Percentiles rank a stretch among this genome's conserved stretches.
Conservation (phyloP, 768 basidiomycete species). For the Lactarius quietus region DNA sequence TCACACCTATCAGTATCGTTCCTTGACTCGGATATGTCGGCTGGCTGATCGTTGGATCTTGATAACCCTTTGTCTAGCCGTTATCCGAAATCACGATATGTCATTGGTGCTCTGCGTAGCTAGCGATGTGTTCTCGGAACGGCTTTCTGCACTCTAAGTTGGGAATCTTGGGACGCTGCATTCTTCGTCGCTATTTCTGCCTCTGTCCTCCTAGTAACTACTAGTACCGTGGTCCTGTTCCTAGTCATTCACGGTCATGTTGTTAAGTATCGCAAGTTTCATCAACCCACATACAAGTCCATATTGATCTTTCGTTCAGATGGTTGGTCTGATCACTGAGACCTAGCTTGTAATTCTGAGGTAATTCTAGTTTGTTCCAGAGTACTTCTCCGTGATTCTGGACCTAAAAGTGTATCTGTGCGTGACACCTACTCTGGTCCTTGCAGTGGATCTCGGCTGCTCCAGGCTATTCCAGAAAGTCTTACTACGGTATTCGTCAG, state of each 20-base stretch:
- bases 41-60: neutral
- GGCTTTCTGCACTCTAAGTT: neutral
- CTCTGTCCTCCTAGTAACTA: no score
- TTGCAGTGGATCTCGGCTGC: neutral
- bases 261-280: neutral
- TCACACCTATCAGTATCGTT: neutral
- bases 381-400: neutral
- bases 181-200: no score
- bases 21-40: neutral
- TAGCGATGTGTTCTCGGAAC: neutral
- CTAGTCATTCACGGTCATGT: neutral
- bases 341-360: neutral
- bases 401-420: neutral
- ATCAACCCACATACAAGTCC: neutral
- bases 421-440: neutral
- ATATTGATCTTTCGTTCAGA: neutral
- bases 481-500: neutral
- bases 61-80: neutral
- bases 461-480: neutral
- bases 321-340: neutral
- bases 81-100: neutral
- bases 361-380: neutral
- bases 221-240: neutral
- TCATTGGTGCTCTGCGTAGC: neutral
- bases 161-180: no score